Evolutionary conservation across 2,329 filamentous ascomycete species (phyloP).

Genomic region (Ophiostoma perfectum): DNA sequence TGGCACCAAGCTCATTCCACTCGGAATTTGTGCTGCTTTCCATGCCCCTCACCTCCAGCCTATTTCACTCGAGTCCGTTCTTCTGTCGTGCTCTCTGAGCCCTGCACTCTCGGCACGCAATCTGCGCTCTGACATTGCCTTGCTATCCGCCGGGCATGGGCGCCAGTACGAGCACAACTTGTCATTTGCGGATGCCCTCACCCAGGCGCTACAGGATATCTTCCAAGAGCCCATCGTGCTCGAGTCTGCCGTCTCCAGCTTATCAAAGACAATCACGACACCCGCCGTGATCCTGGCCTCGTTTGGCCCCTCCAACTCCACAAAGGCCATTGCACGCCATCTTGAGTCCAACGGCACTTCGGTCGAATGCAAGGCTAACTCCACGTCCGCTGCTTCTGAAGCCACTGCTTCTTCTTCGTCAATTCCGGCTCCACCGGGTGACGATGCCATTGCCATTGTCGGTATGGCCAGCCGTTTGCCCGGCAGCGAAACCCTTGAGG

Average conservation of each 20-base stretch:
- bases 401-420: constrained; percentile 55
- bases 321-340: constrained; percentile 41
- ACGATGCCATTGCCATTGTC: constrained; percentile 57
- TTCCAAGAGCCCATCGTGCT: constrained; percentile 47
- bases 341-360: constrained; percentile 34
- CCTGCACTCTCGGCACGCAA: constrained; percentile 41
- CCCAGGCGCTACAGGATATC: constrained; percentile 42
- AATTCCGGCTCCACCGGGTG: background rate
- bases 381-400: constrained; percentile 39
- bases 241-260: constrained; percentile 42
- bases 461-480: constrained; percentile 76
- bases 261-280: constrained; percentile 38
- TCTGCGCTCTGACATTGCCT: constrained; percentile 48
- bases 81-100: constrained; percentile 38
- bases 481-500: constrained; percentile 63
- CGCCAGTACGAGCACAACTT: constrained; percentile 35
- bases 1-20: constrained; percentile 44
- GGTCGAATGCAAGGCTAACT: constrained; percentile 28
- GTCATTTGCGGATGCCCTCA: constrained; percentile 35
- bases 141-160: constrained; percentile 40
- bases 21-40: constrained; percentile 47
- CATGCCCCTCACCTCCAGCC: constrained; percentile 51
- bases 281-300: constrained; percentile 43
- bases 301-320: constrained; percentile 46
- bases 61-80: constrained; percentile 39